phyloP scores from a whole-genome alignment of 2,329 filamentous ascomycete species.

The Fusarium albidum region DNA sequence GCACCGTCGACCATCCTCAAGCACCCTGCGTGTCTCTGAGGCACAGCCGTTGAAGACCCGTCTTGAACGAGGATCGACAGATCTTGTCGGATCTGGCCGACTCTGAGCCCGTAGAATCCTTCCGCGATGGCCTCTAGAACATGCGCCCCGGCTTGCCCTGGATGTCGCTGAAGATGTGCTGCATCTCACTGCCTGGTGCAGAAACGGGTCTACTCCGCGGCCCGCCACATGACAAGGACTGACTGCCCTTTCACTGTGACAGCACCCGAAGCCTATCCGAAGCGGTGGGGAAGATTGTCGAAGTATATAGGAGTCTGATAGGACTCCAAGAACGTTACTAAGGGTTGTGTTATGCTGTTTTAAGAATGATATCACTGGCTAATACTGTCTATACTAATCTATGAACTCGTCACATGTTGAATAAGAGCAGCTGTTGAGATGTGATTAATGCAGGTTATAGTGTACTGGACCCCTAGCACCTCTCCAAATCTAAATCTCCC shows the following conservation, averaged over 20 bases:
- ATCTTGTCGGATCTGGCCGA: fast-evolving
- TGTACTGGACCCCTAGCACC: no score
- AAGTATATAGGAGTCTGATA: not conserved
- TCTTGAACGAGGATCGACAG: not conserved
- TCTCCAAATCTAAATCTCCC: no score
- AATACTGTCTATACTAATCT: conserved; percentile 20
- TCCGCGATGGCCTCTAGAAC: conserved; percentile 15
- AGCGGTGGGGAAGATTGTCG: conserved; percentile 18
- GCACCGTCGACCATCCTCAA: conserved; percentile 5
- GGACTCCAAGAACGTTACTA: conserved; percentile 3
- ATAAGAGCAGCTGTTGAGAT: no score
- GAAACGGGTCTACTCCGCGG: no score
- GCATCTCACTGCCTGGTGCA: conserved; percentile 11
- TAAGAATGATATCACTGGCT: conserved; percentile 4
- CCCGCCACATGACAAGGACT: conserved; percentile 6
- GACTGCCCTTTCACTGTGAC: no score
- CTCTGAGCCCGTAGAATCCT: not conserved
- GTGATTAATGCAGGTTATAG: no score
- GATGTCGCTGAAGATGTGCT: conserved; percentile 1
- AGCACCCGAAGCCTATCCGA: no score
- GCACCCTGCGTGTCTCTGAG: not conserved
- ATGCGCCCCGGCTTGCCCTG: conserved; percentile 6
- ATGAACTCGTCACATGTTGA: no score
- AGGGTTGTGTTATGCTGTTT: conserved; percentile 6
- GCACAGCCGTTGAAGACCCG: conserved; percentile 8